Base-by-base conservation (phyloP, 495 filamentous ascomycete genomes). In the Penicillium salamii region DNA sequence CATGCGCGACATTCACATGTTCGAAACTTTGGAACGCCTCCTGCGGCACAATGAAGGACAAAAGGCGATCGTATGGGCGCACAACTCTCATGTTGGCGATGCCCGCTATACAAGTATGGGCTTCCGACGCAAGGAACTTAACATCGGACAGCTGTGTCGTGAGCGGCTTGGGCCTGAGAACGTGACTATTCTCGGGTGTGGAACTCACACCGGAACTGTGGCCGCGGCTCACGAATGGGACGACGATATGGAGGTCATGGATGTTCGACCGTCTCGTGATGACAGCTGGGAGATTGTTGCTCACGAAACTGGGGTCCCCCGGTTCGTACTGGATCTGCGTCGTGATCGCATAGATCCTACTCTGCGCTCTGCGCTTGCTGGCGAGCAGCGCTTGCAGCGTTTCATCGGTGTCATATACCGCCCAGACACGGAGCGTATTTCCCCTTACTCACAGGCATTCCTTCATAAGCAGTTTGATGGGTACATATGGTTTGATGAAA, bases 331-430 rank as follows among this genome's bases (percentile, higher is more conserved):
- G 13, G 78, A 83, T 49, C 52, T 84, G 19, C 62, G 78, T n/a
- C 61, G 65, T 6, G 69, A 52, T 7, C 43, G 46, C 6, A 67
- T 71, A 39, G 57, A 73, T 42, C 49, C 61, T 13, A 48, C 58
- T 36, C 61, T 82, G 39, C 50, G 67, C 15, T 40, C 66, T 49
- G 74, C 67, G 8, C 51, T 83, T 38, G 66, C 61, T 21, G 39
- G 39, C 12, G 72, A 72, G 52, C 53, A 61, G 41, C 63, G 74
- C 14, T 59, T 80, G 6, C 66, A 83, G 63, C 56, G 80, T 6
- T 82, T 81, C 44, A 83, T 84, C 28, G 80, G 80, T 1, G 80
- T 83, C 9, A 79, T 84, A n/a, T 84, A 83, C 55, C 62, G 71
- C 3, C 80, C 80, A 6, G 69, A 74, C 12, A 79, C 79, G 0